Evolutionary conservation across 805 yeast genomes (phyloP).

Genomic region (Wickerhamiella occidentalis): DNA sequence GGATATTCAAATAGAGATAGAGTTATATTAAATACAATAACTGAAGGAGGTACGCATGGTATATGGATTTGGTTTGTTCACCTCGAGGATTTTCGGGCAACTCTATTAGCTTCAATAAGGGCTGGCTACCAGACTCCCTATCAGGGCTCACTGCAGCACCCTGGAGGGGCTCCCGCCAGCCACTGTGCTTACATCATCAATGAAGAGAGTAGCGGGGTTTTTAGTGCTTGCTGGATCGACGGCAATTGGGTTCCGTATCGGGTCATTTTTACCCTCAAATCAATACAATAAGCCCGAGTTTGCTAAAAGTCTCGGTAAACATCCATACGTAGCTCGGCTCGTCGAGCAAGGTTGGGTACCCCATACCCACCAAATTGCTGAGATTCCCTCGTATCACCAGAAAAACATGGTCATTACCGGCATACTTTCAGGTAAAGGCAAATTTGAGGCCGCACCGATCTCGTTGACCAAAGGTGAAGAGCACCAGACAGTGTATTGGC

Average conservation of each 20-base stretch:
- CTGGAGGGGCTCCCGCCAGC: no score
- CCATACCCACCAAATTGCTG: neutral
- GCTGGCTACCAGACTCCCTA: no score
- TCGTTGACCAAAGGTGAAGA: conserved; percentile 1
- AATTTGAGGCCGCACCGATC: conserved; percentile 4
- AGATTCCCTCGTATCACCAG: neutral
- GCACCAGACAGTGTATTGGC: conserved; percentile 6
- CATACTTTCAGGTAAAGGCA: conserved; percentile 6
- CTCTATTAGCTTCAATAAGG: no score
- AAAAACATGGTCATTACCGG: conserved; percentile 8
- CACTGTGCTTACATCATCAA: neutral
- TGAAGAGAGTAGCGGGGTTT: neutral
- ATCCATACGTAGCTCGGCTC: conserved; percentile 5
- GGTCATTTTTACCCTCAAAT: neutral
- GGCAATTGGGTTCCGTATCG: neutral
- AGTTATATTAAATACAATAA: no score
- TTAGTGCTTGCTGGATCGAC: neutral
- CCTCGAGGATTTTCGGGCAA: no score
- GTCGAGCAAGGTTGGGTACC: conserved; percentile 1
- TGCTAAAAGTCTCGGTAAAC: neutral
- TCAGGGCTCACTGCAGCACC: no score
- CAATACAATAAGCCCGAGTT: neutral
- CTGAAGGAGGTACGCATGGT: no score
- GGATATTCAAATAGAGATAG: no score
- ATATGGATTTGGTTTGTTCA: no score